phyloP scores from a whole-genome alignment of 2,329 filamentous ascomycete species.

The Chalaropsis thielavioides region DNA sequence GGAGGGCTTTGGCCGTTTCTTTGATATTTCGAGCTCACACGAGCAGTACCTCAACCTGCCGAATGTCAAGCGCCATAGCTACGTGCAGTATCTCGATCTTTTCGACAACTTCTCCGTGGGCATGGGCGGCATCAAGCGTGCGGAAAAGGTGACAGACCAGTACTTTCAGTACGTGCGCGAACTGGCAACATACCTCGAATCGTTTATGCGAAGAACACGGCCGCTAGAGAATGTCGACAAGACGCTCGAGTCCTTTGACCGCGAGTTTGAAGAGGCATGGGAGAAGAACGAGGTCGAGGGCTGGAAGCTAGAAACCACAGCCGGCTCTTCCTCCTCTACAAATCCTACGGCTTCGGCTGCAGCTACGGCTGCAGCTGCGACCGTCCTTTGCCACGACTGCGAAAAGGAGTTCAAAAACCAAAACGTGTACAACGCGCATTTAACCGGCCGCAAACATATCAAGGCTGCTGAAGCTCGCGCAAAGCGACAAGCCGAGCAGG shows the following conservation, averaged over 20 bases:
- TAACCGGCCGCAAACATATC: constrained; percentile 85
- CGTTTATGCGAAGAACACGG: constrained; percentile 69
- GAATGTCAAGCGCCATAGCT: constrained; percentile 68
- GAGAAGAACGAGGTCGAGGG: constrained; percentile 61
- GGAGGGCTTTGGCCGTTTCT: constrained; percentile 81
- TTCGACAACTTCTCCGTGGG: constrained; percentile 78
- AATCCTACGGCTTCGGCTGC: constrained; percentile 32
- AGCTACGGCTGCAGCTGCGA: constrained; percentile 38
- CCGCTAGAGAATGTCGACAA: constrained; percentile 78
- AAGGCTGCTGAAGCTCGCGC: constrained; percentile 59
- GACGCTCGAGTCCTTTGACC: constrained; percentile 59
- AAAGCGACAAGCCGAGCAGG: constrained; percentile 29
- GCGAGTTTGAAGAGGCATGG: constrained; percentile 77
- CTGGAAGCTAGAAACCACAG: constrained; percentile 49
- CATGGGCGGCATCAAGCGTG: constrained; percentile 56
- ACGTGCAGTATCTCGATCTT: constrained; percentile 80
- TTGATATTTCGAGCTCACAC: constrained; percentile 73
- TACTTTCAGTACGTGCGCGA: constrained; percentile 83
- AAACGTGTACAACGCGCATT: constrained; percentile 81
- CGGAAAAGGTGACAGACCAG: constrained; percentile 77
- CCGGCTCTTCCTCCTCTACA: constrained; percentile 24
- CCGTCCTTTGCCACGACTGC: constrained; percentile 80
- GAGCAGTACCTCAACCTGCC: constrained; percentile 84
- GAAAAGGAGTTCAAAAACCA: constrained; percentile 92
- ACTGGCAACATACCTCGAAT: constrained; percentile 70